Evolutionary conservation across 805 yeast species (phyloP), one percentile per base, ranked within the genome.

Genomic region (Schwanniomyces occidentalis): DNA sequence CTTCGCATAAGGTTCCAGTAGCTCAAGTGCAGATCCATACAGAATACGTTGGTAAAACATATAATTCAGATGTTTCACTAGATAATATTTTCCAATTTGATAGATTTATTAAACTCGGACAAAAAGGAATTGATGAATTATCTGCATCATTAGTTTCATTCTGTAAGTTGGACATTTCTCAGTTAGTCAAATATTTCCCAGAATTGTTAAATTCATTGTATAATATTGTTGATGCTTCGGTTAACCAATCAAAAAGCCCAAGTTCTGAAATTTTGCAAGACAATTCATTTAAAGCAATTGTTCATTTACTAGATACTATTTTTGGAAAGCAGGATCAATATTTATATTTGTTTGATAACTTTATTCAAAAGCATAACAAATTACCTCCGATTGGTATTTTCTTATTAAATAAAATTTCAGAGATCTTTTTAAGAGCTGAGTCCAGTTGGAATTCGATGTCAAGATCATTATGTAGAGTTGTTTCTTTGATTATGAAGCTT

Each of bases 261-360:
- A 53, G 56, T 24, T 47, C 51, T 40, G 63, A 60, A 23, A 54
- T 51, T 24, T 48, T 67, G 22, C 58, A 55, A 36, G 69, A 61
- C 33, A 53, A 58, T 37, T 32, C 56, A 9, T 82, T 82, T 54
- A 76, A 75, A 44, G 71, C 85, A 2, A 65, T 79, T 22, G 75
- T 82, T 27, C 81, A 78, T 42, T 58, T 80, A 34, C 55, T 84
- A 21, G 87, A 82, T 54, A 67, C 78, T 32, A 69, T 81, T 12
- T 63, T 82, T 46, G 86, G 84, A 2, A 74, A 82, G 49, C 80
- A 80, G 49, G 82, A 79, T 40, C 82, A 78, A 43, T 78, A 79
- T 55, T 65, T 75, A 26, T 74, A 75, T 42, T 49, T 81, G 47
- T 70, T 82, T 45, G 78, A 78, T 32, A 63, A 69, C 8, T 79